These are phyloP conservation scores for Teratosphaeria viscida DNA, from an alignment of 2,329 filamentous ascomycete genomes.

Conservation along the genomic window DNA sequence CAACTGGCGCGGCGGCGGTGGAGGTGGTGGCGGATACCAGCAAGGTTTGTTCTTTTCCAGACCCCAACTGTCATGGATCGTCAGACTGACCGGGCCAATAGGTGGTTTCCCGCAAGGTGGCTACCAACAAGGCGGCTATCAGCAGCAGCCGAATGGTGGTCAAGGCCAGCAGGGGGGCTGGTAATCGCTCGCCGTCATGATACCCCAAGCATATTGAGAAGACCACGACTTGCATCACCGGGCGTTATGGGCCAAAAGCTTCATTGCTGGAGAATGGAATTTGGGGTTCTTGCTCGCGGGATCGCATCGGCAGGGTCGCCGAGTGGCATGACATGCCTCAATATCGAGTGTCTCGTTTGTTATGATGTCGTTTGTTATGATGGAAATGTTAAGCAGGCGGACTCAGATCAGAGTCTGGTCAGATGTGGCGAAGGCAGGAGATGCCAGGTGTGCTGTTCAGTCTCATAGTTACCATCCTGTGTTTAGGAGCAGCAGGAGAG, in stretches of 20 bases:
- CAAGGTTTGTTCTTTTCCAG: slow-evolving; percentile 1
- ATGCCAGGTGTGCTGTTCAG: neutral
- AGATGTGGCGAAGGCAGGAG: neutral
- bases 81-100: slow-evolving; percentile 3
- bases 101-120: slow-evolving; percentile 21
- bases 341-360: neutral
- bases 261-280: neutral
- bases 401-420: neutral
- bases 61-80: neutral
- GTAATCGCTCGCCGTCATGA: slow-evolving; percentile 1
- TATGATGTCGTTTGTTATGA: neutral
- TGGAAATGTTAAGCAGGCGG: neutral
- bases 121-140: slow-evolving; percentile 19
- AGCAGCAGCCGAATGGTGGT: slow-evolving; percentile 12
- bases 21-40: slow-evolving; percentile 9
- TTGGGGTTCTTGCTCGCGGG: neutral
- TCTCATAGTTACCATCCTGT: neutral
- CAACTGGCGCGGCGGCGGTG: slow-evolving; percentile 17
- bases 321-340: neutral
- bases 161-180: slow-evolving; percentile 10
- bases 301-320: neutral
- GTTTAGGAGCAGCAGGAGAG: neutral
- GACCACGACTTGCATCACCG: neutral
- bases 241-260: neutral
- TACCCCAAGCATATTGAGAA: neutral